These are phyloP conservation scores for Magnolia changhungtana DNA, from an alignment of 164 flowering plant species.

Conservation along the genomic window DNA sequence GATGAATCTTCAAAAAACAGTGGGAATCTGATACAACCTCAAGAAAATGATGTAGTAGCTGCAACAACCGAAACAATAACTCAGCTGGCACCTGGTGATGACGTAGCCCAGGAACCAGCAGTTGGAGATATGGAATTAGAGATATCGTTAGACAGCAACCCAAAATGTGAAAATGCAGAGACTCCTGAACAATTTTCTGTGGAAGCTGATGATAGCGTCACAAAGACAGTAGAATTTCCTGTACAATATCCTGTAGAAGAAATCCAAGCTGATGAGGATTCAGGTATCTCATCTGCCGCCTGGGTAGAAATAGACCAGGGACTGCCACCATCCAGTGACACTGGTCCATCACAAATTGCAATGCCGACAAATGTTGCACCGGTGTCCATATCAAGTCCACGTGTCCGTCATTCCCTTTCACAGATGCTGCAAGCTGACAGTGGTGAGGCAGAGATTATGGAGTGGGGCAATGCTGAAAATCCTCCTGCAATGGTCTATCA, in stretches of 20 bases:
- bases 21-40: constrained; percentile 23
- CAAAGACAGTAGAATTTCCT: constrained; percentile 25
- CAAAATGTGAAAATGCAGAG: constrained; percentile 24
- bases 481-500: constrained; percentile 66
- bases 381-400: constrained; percentile 42
- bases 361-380: constrained; percentile 33
- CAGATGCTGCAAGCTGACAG: constrained; percentile 89
- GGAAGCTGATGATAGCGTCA: constrained; percentile 21
- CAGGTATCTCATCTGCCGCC: constrained; percentile 57
- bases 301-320: constrained; percentile 72
- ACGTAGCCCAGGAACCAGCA: constrained; percentile 8
- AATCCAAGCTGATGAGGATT: constrained; percentile 46
- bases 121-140: constrained; percentile 24
- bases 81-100: constrained; percentile 28
- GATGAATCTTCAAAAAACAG: constrained; percentile 35
- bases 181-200: constrained; percentile 28
- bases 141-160: constrained; percentile 23
- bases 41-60: constrained; percentile 33
- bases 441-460: constrained; percentile 61
- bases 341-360: constrained; percentile 12
- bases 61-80: constrained; percentile 19
- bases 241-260: constrained; percentile 4
- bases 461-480: constrained; percentile 91
- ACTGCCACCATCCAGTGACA: constrained; percentile 23
- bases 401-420: constrained; percentile 80